Conservation (phyloP, 805 yeast genomes). For the Spathaspora passalidarum region DNA sequence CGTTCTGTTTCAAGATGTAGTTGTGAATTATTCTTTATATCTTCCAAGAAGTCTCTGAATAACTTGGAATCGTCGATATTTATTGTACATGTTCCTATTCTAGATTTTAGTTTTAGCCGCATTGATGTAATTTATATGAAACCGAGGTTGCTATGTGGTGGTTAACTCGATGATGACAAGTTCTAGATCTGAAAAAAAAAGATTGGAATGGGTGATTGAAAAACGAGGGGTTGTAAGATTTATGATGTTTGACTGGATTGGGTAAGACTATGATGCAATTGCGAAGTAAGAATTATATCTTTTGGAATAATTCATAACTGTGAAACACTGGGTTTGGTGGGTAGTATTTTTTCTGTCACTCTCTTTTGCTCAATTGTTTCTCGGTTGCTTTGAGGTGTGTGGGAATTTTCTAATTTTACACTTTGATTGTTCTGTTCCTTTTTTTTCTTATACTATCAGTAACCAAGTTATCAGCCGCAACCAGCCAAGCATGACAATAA, state of each 20-base stretch:
- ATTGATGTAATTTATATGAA: conserved; percentile 5
- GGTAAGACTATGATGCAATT: not conserved
- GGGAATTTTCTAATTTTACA: not conserved
- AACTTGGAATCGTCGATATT: conserved; percentile 2
- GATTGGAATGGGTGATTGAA: not conserved
- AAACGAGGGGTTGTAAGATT: not conserved
- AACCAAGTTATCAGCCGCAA: not conserved
- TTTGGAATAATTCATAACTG: not conserved
- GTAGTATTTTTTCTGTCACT: not conserved
- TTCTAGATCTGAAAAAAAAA: no score
- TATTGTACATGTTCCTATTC: conserved; percentile 9
- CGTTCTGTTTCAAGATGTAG: conserved; percentile 6
- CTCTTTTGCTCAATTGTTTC: not conserved
- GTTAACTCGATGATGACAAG: not conserved
- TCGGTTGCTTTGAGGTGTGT: not conserved
- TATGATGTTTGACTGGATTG: not conserved
- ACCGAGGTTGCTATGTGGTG: not conserved
- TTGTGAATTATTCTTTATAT: conserved; percentile 1
- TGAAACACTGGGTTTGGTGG: not conserved
- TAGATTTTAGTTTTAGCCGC: conserved; percentile 15
- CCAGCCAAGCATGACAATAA: not conserved
- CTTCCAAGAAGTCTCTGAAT: conserved; percentile 11
- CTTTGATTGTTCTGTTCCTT: not conserved
- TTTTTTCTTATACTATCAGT: not conserved
- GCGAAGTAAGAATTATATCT: not conserved